Base-by-base conservation (phyloP, 2,329 filamentous ascomycete species). In the Cytospora leucostoma region DNA sequence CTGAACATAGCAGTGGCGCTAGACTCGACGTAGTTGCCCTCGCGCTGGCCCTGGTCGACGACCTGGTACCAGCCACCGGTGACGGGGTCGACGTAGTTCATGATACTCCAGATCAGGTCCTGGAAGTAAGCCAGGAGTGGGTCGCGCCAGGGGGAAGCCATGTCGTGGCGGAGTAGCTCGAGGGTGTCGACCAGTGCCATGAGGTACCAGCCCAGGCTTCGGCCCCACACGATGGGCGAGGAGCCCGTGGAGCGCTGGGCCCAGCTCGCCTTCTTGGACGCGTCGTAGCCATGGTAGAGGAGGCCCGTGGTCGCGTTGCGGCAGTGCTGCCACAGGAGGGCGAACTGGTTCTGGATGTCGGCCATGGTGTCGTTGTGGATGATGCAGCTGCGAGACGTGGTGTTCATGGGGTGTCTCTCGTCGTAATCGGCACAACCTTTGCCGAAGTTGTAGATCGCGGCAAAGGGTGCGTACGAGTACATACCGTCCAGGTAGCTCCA, bases 401-500 rank as follows among this genome's bases (percentile, higher is more conserved):
- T 21, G 10, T 5, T 35, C 32, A 11, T 1, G 13, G 7, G 10
- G n/a, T 15, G 2, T 17, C 2, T 54, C 35, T 11, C 0, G 19
- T 35, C 17, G 50, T 7, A 12, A 13, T 17, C 8, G 54, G 8
- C 32, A 15, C 27, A 32, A 0, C 78, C 78, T 1, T 72, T 71
- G 37, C 65, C 55, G 61, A 71, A 71, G 61, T 70, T 74, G 70
- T 72, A 76, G 63, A 68, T 68, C 3, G 73, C 71, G 61, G 73
- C 74, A 67, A 74, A 76, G 34, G 71, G 70, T 52, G 73, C 73
- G 11, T 74, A 73, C 73, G 77, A 77, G 68, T 74, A 78, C 66
- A 81, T 83, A 56, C 81, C 81, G 64, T 84, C 81, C 1, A 82
- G 73, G 56, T 82, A 82, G 66, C 77, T 79, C 75, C 80, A 79